Evolutionary conservation across 352 stramenopile genomes (phyloP), one percentile per base, ranked within the genome.

Genomic region (Pythium scleroteichum): DNA sequence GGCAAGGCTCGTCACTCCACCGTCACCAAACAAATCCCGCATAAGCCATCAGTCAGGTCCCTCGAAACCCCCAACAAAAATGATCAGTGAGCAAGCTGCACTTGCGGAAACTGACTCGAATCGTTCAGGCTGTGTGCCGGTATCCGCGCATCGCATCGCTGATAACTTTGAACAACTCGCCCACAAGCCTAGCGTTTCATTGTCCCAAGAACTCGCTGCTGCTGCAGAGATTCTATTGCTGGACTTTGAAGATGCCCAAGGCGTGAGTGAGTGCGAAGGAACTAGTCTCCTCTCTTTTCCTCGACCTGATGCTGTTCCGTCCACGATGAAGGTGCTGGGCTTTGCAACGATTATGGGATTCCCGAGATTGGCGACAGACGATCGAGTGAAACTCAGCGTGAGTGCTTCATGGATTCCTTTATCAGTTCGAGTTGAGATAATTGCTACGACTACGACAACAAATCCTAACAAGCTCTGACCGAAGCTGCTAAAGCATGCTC

Each of bases 171-270:
- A 35, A 35, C 5, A 10, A 35, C 5, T 35, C n/a, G 2, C 33
- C 10, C 4, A 2, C 10, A 46, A 58, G 17, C 33, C 13, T 5
- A 13, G 9, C 10, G 32, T 53, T 0, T 54, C 50, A 4, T 26
- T 71, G 14, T 64, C 57, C 2, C 64, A 71, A n/a, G 64, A 71
- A 33, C 13, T 71, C 4, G 41, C 40, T 13, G 53, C 56, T 9
- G 64, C 64, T 35, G 52, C 51, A 8, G 65, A 75, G 9, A 60
- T 77, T n/a, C 29, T 44, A 10, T 46, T 41, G 17, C 75, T 62
- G 60, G 65, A 75, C 4, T 29, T 62, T 19, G 55, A 66, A 24
- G 58, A 54, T 24, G 27, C 29, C 10, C 5, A 35, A 35, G 10
- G 10, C 10, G 29, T 35, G 29, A 10, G 29, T 35, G 29, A 35